Base-by-base conservation (phyloP, 2,329 filamentous ascomycete genomes). In the Pleurostoma richardsiae region DNA sequence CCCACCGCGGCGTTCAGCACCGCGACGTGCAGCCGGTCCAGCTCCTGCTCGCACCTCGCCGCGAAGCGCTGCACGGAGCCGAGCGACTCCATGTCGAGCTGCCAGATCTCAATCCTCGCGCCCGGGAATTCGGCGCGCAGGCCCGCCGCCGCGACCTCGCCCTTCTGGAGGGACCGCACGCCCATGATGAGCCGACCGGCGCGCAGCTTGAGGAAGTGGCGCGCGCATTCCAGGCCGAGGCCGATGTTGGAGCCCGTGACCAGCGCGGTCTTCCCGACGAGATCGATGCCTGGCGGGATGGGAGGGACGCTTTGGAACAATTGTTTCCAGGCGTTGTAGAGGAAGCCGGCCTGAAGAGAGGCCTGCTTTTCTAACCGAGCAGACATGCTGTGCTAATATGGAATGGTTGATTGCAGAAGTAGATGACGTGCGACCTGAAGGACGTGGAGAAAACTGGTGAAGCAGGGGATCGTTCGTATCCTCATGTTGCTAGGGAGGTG, bases 71-170 rank as follows among this genome's bases (percentile, higher is more conserved):
- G 59, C 1, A 79, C 58, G 2, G 72, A 76, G 2, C 64, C 57
- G 43, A 77, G 75, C 0, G 63, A 69, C 4, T 48, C 45, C 66
- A 79, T 70, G 41, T 80, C 73, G n/a, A 80, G 53, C 3, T 56
- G 7, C 73, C 71, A 79, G 7, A 80, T 73, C 8, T 75, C 63
- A 10, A 79, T 64, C 0, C 40, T 60, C 3, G 70, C 67, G 0
- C 51, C 50, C 2, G 64, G 63, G 40, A 59, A 57, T 5, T 51
- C 39, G 5, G 44, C 36, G 11, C 56, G 57, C 10, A 74, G 60
- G 19, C 54, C 53, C 0, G 52, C 41, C 0, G 66, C 67, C 4
- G 72, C 74, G 0, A 52, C 58, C 30, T 75, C 62, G 6, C 76
- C 76, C 42, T 68, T 73, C 4, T 57, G 49, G 0, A 50, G 30